These are phyloP conservation scores for Phragmites australis DNA, from an alignment of 176 grass and related monocot species.

Conservation along the genomic window DNA sequence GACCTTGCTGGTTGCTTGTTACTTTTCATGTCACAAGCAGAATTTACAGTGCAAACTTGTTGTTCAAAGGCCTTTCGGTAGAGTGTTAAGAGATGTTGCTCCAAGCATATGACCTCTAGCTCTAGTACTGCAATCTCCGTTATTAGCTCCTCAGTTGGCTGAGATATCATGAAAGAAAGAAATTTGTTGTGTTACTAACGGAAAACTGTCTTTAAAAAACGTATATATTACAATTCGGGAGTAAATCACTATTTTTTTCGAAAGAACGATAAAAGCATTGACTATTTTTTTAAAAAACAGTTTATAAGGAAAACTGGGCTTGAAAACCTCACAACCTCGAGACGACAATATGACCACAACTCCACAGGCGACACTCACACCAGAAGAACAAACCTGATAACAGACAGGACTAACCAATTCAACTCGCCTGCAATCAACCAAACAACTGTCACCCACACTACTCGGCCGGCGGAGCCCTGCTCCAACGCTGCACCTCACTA, in stretches of 20 bases:
- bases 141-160: slow-evolving; percentile 80
- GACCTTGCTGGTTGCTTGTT: slow-evolving; percentile 35
- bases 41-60: slow-evolving; percentile 41
- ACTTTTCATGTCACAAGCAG: slow-evolving; percentile 26
- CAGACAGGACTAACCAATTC: too few species aligned
- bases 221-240: neutral
- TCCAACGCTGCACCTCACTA: too few species aligned
- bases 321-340: too few species aligned
- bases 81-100: slow-evolving; percentile 75
- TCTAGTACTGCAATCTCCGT: slow-evolving; percentile 89
- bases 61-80: slow-evolving; percentile 81
- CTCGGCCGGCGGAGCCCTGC: too few species aligned
- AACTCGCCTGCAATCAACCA: too few species aligned
- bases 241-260: neutral
- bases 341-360: too few species aligned
- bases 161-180: slow-evolving; percentile 34
- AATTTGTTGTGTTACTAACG: slow-evolving; percentile 13
- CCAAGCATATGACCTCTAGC: slow-evolving; percentile 94
- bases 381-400: too few species aligned
- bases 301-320: too few species aligned
- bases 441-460: too few species aligned
- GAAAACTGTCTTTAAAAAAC: neutral
- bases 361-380: too few species aligned
- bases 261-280: too few species aligned
- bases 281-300: too few species aligned